Conservation (phyloP, 2,329 filamentous ascomycete genomes). For the Pseudogymnoascus sp. region DNA sequence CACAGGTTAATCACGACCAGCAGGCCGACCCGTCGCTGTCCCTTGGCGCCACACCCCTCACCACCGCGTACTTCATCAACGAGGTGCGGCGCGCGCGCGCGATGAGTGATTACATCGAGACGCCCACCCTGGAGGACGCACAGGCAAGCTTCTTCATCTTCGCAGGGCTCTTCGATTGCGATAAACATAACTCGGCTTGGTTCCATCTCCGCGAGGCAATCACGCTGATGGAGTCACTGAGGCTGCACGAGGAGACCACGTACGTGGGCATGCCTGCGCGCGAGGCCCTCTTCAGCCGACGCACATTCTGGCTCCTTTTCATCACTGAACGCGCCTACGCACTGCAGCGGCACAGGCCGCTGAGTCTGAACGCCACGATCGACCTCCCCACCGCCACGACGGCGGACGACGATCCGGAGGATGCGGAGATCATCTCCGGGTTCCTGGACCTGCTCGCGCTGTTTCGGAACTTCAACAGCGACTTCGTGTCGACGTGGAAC, state of each 20-base stretch:
- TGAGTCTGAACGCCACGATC: constrained; percentile 21
- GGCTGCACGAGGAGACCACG: constrained; percentile 24
- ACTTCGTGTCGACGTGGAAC: constrained; percentile 26
- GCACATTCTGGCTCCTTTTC: constrained; percentile 24
- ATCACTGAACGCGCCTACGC: constrained; percentile 29
- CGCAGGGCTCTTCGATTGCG: constrained; percentile 24
- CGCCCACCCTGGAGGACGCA: constrained; percentile 22
- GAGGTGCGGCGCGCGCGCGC: constrained; percentile 25
- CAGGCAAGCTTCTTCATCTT: constrained; percentile 30
- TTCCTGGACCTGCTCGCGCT: constrained; percentile 27
- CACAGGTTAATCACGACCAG: constrained; percentile 16
- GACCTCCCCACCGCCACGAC: constrained; percentile 16
- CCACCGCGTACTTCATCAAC: constrained; percentile 12
- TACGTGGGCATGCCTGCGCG: constrained; percentile 13
- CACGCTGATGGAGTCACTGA: constrained; percentile 23
- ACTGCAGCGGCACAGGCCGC: constrained; percentile 24
- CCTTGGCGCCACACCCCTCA: constrained; percentile 9
- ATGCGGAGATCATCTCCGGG: constrained; percentile 24
- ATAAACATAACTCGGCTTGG: constrained; percentile 29
- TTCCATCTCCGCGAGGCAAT: constrained; percentile 27
- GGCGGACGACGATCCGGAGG: constrained; percentile 14
- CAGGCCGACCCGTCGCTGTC: constrained; percentile 10
- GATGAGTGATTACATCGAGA: constrained; percentile 20
- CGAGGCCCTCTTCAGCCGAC: constrained; percentile 19
- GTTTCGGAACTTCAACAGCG: constrained; percentile 22